Evolutionary conservation across 2,329 filamentous ascomycete species (phyloP).

Genomic region (Domatiomyces catenatus): DNA sequence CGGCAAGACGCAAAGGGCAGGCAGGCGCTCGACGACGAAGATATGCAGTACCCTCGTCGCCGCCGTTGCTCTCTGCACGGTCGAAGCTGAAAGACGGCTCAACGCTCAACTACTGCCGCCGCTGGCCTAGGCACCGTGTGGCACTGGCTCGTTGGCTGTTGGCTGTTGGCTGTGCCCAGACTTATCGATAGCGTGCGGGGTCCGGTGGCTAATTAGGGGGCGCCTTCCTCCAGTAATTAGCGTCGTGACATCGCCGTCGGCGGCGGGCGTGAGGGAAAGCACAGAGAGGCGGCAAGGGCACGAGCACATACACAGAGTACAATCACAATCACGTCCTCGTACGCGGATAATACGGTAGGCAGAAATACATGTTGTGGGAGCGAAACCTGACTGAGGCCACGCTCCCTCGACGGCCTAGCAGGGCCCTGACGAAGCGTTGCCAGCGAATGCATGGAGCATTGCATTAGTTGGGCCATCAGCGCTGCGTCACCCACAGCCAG

Average conservation of each 20-base stretch:
- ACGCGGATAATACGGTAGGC: background rate
- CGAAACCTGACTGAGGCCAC: background rate
- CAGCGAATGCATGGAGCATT: constrained; percentile 13
- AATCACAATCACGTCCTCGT: constrained; percentile 11
- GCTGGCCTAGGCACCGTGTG: background rate
- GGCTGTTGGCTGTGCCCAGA: background rate
- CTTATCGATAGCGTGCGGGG: background rate
- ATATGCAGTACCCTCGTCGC: background rate
- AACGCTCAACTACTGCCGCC: background rate
- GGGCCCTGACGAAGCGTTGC: constrained; percentile 7
- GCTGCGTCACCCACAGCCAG: background rate
- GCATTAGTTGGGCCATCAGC: constrained; percentile 10
- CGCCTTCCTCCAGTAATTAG: background rate
- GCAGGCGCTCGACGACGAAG: background rate
- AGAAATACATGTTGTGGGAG: background rate
- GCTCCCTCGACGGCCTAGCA: background rate
- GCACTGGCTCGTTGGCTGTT: background rate
- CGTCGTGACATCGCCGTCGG: background rate
- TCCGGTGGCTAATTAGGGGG: too few species aligned
- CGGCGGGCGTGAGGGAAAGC: background rate
- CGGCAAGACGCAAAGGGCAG: background rate
- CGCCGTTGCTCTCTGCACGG: background rate
- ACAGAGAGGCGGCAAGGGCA: background rate
- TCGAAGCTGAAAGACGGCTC: background rate
- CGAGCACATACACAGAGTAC: background rate